phyloP scores from a whole-genome alignment of 108 stramenopile species.

The Nitzschia inconspicua region DNA sequence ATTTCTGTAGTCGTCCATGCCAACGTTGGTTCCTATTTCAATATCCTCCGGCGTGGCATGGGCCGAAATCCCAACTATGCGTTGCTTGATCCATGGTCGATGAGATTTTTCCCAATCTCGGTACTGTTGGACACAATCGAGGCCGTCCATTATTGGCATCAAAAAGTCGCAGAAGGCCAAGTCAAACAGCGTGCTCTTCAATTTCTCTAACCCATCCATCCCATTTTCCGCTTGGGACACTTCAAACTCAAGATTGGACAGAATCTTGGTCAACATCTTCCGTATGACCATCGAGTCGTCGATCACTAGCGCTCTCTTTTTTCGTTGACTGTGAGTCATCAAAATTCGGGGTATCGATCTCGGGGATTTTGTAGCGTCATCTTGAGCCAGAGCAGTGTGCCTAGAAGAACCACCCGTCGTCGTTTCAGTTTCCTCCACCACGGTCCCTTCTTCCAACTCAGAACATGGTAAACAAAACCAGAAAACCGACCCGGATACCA shows the following conservation, averaged over 20 bases:
- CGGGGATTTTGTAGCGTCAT: too few relatives aligned
- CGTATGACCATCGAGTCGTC: constrained; percentile 69
- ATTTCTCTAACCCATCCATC: constrained; percentile 52
- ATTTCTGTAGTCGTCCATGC: constrained; percentile 62
- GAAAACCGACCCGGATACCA: constrained; percentile 41
- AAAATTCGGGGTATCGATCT: background rate
- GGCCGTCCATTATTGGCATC: constrained; percentile 85
- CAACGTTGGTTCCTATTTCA: constrained; percentile 50
- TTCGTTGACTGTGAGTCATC: constrained; percentile 4
- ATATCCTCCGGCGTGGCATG: constrained; percentile 56
- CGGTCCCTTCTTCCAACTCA: background rate
- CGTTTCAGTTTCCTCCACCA: background rate
- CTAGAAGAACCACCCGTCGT: too few relatives aligned
- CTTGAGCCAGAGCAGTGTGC: too few relatives aligned
- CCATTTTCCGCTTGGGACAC: constrained; percentile 69
- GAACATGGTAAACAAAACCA: constrained; percentile 40
- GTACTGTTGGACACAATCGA: constrained; percentile 71
- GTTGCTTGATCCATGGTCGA: constrained; percentile 42
- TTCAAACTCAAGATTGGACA: constrained; percentile 54
- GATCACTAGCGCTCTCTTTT: constrained; percentile 43
- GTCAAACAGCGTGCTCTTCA: constrained; percentile 53
- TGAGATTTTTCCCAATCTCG: constrained; percentile 55
- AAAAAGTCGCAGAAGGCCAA: constrained; percentile 71
- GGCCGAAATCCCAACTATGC: constrained; percentile 66
- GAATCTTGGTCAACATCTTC: constrained; percentile 51